Evolutionary conservation across 2,329 filamentous ascomycete species (phyloP).

Genomic region (Stagonosporopsis tanaceti): DNA sequence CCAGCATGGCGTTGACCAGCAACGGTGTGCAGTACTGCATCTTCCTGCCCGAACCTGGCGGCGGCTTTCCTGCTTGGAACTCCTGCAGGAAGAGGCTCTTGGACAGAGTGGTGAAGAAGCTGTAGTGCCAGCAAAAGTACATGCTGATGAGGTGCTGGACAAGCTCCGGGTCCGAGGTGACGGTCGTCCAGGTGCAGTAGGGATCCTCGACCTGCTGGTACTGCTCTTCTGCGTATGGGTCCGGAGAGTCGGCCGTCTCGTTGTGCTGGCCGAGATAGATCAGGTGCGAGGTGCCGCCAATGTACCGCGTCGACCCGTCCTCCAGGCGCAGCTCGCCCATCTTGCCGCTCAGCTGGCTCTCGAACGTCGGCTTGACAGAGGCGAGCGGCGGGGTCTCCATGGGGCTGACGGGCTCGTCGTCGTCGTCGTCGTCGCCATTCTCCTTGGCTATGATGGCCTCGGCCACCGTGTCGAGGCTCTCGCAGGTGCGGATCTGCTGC

Average conservation of each 20-base stretch:
- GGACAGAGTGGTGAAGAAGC: slow-evolving; percentile 91
- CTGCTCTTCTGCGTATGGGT: slow-evolving; percentile 52
- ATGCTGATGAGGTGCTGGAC: slow-evolving; percentile 90
- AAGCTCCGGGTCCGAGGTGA: slow-evolving; percentile 80
- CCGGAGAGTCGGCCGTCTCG: slow-evolving; percentile 43
- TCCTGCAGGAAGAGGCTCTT: slow-evolving; percentile 87
- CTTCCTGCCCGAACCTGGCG: slow-evolving; percentile 55
- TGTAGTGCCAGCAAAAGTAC: slow-evolving; percentile 99
- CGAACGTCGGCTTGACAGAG: slow-evolving; percentile 58
- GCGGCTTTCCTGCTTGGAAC: slow-evolving; percentile 75
- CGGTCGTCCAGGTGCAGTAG: slow-evolving; percentile 84
- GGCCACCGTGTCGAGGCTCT: slow-evolving; percentile 72
- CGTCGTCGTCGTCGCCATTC: slow-evolving; percentile 52
- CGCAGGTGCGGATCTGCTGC: slow-evolving; percentile 85
- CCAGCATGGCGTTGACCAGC: slow-evolving; percentile 92
- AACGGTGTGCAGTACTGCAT: slow-evolving; percentile 86
- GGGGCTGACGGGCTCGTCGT: slow-evolving; percentile 50
- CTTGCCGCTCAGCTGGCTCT: slow-evolving; percentile 86
- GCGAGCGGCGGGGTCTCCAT: slow-evolving; percentile 47
- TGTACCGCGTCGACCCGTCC: slow-evolving; percentile 87
- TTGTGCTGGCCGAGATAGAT: slow-evolving; percentile 69
- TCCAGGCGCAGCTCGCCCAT: slow-evolving; percentile 91
- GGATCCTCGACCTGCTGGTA: slow-evolving; percentile 69
- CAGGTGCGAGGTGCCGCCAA: slow-evolving; percentile 92
- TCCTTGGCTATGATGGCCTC: slow-evolving; percentile 65